Percentiles rank a stretch among this genome's conserved stretches.
Evolutionary conservation across 2,329 filamentous ascomycete species (phyloP).

Genomic region (Orbilia quercus): DNA sequence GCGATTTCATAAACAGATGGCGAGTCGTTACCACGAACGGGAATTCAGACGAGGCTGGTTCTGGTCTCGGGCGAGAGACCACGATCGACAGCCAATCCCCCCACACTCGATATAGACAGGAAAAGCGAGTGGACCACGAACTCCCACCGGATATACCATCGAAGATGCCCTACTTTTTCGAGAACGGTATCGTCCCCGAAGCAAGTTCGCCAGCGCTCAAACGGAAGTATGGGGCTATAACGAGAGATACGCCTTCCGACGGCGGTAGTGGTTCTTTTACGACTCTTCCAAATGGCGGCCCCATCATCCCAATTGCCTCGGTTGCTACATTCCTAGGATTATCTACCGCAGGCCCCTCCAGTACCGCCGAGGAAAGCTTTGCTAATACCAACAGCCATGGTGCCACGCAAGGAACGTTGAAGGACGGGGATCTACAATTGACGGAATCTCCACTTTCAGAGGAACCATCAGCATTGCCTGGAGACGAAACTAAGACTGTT

Average conservation of each 20-base stretch:
- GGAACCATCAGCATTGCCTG: background rate
- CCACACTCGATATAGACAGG: background rate
- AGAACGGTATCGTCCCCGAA: slow-evolving; percentile 21
- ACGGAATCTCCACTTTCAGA: background rate
- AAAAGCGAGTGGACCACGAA: background rate
- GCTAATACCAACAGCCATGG: too few relatives aligned
- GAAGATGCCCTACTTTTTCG: slow-evolving; percentile 20
- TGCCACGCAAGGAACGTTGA: background rate
- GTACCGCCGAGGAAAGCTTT: too few relatives aligned
- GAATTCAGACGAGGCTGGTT: background rate
- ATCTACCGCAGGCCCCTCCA: too few relatives aligned
- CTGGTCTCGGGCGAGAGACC: background rate
- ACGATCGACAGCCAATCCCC: slow-evolving; percentile 22
- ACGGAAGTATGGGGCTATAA: slow-evolving; percentile 30
- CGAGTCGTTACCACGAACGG: slow-evolving; percentile 22
- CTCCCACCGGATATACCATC: background rate
- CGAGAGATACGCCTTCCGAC: slow-evolving; percentile 4
- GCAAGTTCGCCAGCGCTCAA: slow-evolving; percentile 11
- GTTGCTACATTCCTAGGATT: background rate
- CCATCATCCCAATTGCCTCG: too few relatives aligned
- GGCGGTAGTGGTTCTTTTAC: too few relatives aligned
- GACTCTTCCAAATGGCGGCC: too few relatives aligned
- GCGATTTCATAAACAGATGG: slow-evolving; percentile 37
- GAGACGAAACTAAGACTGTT: background rate
- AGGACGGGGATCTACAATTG: background rate